Conservation (phyloP, 2,329 filamentous ascomycete species). For the Penicillium fuscoglaucum region DNA sequence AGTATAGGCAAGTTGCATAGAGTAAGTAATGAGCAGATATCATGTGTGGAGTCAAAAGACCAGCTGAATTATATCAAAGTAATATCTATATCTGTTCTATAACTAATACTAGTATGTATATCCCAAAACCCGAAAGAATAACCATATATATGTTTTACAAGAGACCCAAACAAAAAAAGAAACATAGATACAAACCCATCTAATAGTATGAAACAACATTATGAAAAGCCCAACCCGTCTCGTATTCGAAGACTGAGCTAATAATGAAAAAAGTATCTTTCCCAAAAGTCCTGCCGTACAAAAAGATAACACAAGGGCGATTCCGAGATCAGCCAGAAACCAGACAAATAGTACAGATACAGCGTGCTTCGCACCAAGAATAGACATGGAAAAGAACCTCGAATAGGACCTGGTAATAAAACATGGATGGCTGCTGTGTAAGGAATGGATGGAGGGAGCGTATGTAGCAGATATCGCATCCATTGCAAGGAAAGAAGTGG, state of each 20-base stretch:
- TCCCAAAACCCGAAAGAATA: not conserved
- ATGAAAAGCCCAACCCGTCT: not conserved
- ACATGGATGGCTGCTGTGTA: not conserved
- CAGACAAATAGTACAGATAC: constrained; percentile 4
- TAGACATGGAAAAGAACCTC: not conserved
- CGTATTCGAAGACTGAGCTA: constrained; percentile 8
- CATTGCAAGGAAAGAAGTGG: not conserved
- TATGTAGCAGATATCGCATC: not conserved
- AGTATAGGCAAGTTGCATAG: not conserved
- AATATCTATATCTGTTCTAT: not conserved
- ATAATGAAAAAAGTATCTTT: not conserved
- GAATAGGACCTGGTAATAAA: not conserved
- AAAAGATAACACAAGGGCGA: not conserved
- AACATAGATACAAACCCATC: not conserved
- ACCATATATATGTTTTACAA: not conserved
- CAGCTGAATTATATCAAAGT: not conserved
- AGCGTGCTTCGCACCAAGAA: not conserved
- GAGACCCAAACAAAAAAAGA: not conserved
- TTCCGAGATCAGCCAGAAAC: not conserved
- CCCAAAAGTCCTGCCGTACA: not conserved
- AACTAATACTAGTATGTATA: not conserved
- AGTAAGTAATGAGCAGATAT: not conserved
- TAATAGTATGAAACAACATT: not conserved
- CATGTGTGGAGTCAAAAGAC: not conserved
- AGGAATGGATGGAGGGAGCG: not conserved